These are phyloP conservation scores for Picochlorum sp. DNA, from an alignment of 139 green algal genomes.

Conservation along the genomic window DNA sequence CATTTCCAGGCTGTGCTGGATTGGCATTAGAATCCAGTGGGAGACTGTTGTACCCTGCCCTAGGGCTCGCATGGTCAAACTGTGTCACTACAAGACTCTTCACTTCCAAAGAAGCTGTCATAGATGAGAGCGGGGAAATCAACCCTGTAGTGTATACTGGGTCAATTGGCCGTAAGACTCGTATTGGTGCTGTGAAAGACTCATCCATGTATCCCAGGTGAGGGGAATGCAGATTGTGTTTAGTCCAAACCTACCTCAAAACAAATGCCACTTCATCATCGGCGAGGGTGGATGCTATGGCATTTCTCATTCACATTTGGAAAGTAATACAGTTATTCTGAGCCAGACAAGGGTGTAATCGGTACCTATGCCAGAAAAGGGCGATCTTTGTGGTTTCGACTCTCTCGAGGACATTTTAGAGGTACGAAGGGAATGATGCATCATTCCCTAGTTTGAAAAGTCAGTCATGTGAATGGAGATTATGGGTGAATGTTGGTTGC, in stretches of 20 bases:
- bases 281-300: no score
- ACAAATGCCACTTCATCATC: no score
- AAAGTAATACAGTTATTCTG: no score
- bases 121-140: neutral
- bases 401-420: conserved; percentile 32
- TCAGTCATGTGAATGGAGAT: neutral
- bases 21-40: conserved; percentile 37
- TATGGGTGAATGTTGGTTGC: neutral
- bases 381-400: conserved; percentile 16
- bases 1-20: conserved; percentile 22
- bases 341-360: no score
- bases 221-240: no score
- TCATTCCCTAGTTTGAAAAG: neutral
- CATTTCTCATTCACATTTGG: no score
- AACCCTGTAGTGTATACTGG: neutral
- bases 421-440: conserved; percentile 10
- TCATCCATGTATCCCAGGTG: no score
- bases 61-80: conserved; percentile 68
- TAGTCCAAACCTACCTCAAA: no score
- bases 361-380: neutral
- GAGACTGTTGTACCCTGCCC: conserved; percentile 46
- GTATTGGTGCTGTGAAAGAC: no score
- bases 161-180: neutral
- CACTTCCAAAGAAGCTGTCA: conserved; percentile 15
- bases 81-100: conserved; percentile 65